phyloP scores from a whole-genome alignment of 164 flowering plant species.

The Stephania japonica region DNA sequence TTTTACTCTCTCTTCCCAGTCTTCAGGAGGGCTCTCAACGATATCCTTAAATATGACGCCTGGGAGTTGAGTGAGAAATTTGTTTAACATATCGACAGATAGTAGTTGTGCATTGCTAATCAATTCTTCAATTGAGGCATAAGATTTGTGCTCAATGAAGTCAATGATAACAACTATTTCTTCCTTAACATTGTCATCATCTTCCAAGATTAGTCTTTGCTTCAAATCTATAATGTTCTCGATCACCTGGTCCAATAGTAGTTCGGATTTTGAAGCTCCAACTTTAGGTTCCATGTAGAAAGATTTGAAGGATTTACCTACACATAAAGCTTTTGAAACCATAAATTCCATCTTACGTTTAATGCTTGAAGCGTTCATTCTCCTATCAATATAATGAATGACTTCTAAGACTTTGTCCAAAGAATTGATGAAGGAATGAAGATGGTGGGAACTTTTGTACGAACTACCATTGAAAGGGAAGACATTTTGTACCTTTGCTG shows the following conservation, averaged over 20 bases:
- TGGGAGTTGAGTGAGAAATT: not conserved
- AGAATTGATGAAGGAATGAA: not conserved
- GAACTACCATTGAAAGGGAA: conserved; percentile 6
- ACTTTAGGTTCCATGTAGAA: too few relatives aligned
- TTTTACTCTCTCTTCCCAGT: conserved; percentile 1
- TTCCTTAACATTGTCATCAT: not conserved
- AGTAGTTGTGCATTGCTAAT: not conserved
- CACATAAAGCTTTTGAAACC: conserved; percentile 3
- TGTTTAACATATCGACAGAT: not conserved
- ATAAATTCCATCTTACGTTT: not conserved
- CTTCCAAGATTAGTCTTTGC: not conserved
- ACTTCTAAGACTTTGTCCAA: conserved; percentile 8
- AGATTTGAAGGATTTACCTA: too few relatives aligned
- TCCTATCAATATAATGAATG: conserved; percentile 2
- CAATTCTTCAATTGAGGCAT: not conserved
- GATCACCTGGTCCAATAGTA: not conserved
- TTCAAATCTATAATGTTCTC: not conserved
- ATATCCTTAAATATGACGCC: not conserved
- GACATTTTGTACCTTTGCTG: not conserved
- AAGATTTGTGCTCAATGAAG: not conserved
- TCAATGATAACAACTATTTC: not conserved
- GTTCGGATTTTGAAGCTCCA: not conserved
- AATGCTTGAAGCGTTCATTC: not conserved
- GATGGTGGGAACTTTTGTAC: not conserved
- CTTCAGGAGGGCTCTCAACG: not conserved